Evolutionary conservation across 805 yeast genomes (phyloP).

Genomic region (Kuraishia hungarica): DNA sequence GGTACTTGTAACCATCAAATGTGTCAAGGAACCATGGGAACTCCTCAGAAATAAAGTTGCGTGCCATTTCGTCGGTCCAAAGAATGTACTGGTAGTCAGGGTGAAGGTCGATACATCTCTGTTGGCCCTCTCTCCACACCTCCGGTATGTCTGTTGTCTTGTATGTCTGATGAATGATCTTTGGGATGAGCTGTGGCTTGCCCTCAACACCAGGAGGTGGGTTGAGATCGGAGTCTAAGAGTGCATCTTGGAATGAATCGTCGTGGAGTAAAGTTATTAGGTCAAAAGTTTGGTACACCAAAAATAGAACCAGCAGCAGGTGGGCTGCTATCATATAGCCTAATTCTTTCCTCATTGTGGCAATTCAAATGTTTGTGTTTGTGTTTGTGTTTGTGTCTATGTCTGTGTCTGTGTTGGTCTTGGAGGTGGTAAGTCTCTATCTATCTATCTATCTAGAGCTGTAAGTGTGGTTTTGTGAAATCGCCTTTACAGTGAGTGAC

Average conservation of each 20-base stretch:
- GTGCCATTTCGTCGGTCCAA: conserved; percentile 85
- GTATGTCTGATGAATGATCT: conserved; percentile 90
- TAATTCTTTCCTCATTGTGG: conserved; percentile 54
- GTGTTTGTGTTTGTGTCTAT: not conserved
- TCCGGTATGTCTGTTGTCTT: conserved; percentile 74
- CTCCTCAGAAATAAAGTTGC: conserved; percentile 67
- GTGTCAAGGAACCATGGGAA: conserved; percentile 83
- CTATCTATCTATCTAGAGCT: not conserved
- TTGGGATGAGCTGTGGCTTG: conserved; percentile 62
- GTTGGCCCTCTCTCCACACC: conserved; percentile 72
- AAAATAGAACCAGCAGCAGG: conserved; percentile 38
- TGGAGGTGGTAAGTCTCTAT: too few species aligned
- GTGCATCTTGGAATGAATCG: conserved; percentile 57
- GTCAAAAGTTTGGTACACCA: conserved; percentile 62
- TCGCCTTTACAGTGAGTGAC: not conserved
- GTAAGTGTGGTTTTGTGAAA: not conserved
- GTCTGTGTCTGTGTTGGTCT: too few species aligned
- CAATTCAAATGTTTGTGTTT: not conserved
- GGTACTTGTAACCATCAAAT: conserved; percentile 70
- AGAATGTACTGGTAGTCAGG: conserved; percentile 82
- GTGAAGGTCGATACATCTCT: conserved; percentile 66
- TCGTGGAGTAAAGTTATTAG: conserved; percentile 67
- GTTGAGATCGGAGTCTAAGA: conserved; percentile 54
- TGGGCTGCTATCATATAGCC: conserved; percentile 56
- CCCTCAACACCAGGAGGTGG: conserved; percentile 32